Evolutionary conservation across 163 green algal species (phyloP).

Genomic region (Chlorella variabilis): DNA sequence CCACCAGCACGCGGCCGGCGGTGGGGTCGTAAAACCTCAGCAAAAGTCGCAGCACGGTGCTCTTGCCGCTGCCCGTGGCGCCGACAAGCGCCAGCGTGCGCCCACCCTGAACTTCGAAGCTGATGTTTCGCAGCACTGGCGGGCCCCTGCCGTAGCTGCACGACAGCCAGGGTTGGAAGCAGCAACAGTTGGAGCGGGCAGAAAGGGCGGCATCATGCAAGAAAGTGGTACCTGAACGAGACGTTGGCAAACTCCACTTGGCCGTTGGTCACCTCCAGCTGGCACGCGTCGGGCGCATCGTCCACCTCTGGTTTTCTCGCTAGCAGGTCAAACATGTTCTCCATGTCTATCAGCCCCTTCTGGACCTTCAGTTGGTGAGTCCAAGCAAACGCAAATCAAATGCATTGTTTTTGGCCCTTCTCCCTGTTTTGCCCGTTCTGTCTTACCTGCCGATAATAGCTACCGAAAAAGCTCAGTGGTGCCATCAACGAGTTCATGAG

Average conservation of each 20-base stretch:
- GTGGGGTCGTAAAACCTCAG: slow-evolving; percentile 80
- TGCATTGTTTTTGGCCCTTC: neutral
- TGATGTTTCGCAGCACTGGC: slow-evolving; percentile 51
- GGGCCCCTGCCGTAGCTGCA: slow-evolving; percentile 30
- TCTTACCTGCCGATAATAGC: slow-evolving; percentile 65
- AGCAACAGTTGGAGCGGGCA: too few relatives aligned
- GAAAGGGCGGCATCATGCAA: too few relatives aligned
- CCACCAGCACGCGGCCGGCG: slow-evolving; percentile 58
- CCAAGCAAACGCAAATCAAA: too few relatives aligned
- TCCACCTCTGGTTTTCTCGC: slow-evolving; percentile 33
- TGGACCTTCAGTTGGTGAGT: slow-evolving; percentile 53
- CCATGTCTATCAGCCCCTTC: slow-evolving; percentile 81
- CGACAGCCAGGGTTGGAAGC: neutral
- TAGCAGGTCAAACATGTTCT: slow-evolving; percentile 79
- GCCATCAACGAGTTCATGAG: slow-evolving; percentile 73
- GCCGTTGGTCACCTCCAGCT: slow-evolving; percentile 52
- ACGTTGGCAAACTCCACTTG: slow-evolving; percentile 65
- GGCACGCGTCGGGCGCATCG: slow-evolving; percentile 54
- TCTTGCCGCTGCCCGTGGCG: slow-evolving; percentile 65
- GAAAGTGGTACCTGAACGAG: slow-evolving; percentile 65
- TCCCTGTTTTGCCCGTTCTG: too few relatives aligned
- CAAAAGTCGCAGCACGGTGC: slow-evolving; percentile 85
- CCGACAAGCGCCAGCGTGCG: slow-evolving; percentile 69
- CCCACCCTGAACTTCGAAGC: slow-evolving; percentile 39
- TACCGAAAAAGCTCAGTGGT: slow-evolving; percentile 72